Evolutionary conservation across 2,329 filamentous ascomycete genomes (phyloP).

Genomic region (Neofusicoccum cordaticola): DNA sequence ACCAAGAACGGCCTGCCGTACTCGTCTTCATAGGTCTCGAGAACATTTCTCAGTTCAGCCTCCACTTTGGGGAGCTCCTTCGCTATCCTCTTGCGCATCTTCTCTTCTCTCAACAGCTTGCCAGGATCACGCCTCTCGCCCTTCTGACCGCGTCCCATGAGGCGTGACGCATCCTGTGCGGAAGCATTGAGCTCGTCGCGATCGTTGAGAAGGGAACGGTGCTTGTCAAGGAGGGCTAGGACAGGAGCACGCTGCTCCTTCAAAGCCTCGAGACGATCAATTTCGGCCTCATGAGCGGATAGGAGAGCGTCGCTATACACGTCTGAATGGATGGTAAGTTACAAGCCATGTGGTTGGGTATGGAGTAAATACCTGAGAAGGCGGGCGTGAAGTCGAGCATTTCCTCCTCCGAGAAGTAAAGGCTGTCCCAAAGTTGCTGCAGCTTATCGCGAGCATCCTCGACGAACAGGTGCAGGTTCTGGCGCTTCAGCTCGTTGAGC

Average conservation of each 20-base stretch:
- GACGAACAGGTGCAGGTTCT: slow-evolving; percentile 93
- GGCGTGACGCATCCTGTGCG: slow-evolving; percentile 88
- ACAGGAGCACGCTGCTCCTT: slow-evolving; percentile 85
- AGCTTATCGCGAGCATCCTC: slow-evolving; percentile 88
- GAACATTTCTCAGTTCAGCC: slow-evolving; percentile 73
- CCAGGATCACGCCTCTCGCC: slow-evolving; percentile 93
- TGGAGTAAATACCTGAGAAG: slow-evolving; percentile 60
- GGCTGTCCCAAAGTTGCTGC: slow-evolving; percentile 89
- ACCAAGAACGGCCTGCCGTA: slow-evolving; percentile 92
- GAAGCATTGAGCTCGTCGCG: slow-evolving; percentile 84
- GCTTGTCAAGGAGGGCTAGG: slow-evolving; percentile 76
- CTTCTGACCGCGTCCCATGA: slow-evolving; percentile 88
- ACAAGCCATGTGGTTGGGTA: not conserved
- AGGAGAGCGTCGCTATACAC: slow-evolving; percentile 95
- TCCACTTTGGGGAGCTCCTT: slow-evolving; percentile 95
- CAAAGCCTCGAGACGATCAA: slow-evolving; percentile 74
- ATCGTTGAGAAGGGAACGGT: slow-evolving; percentile 79
- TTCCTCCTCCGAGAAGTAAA: slow-evolving; percentile 96
- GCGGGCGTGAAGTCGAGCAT: slow-evolving; percentile 98
- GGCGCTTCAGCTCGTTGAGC: slow-evolving; percentile 87
- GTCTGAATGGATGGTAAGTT: slow-evolving; percentile 47
- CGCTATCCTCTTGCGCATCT: slow-evolving; percentile 95
- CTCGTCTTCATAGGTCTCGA: slow-evolving; percentile 89
- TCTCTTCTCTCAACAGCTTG: slow-evolving; percentile 90
- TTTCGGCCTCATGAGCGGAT: slow-evolving; percentile 91